phyloP scores from a whole-genome alignment of 768 basidiomycete genomes.

The Suillus decipiens region DNA sequence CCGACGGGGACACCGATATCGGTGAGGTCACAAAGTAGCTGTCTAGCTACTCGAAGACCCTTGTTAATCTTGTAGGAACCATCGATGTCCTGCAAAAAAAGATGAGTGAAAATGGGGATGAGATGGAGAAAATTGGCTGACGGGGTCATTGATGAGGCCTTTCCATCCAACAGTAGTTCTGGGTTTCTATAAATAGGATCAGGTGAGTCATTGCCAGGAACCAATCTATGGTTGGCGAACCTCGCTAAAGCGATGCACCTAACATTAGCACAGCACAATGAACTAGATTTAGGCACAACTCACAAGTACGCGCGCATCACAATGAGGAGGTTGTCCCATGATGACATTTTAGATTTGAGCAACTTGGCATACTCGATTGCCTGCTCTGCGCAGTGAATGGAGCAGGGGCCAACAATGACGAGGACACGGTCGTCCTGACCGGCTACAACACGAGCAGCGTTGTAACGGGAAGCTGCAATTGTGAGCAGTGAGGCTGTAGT shows the following conservation, averaged over 20 bases:
- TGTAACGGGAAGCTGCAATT: constrained; percentile 78
- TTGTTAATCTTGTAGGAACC: constrained; percentile 97
- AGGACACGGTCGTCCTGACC: constrained; percentile 86
- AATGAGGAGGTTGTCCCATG: constrained; percentile 79
- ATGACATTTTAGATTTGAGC: constrained; percentile 64
- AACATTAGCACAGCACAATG: constrained; percentile 26
- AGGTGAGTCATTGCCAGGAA: constrained; percentile 15
- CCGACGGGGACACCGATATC: constrained; percentile 90
- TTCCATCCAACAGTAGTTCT: constrained; percentile 98
- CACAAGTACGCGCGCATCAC: constrained; percentile 98
- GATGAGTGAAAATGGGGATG: background rate
- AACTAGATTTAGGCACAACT: constrained; percentile 36
- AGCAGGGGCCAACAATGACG: constrained; percentile 95
- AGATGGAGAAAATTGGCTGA: constrained; percentile 11
- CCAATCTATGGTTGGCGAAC: constrained; percentile 24
- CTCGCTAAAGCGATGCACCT: constrained; percentile 37
- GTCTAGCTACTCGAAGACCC: constrained; percentile 84
- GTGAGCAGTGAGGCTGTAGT: constrained; percentile 65
- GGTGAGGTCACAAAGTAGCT: constrained; percentile 90
- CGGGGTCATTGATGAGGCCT: constrained; percentile 90
- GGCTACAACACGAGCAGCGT: constrained; percentile 75
- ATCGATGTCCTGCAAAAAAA: constrained; percentile 63
- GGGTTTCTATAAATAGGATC: constrained; percentile 65
- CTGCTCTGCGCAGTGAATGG: constrained; percentile 87
- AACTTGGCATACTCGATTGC: constrained; percentile 81